Evolutionary conservation across 1,284 basidiomycete genomes (phyloP).

Genomic region (Ustilago vetiveriae): DNA sequence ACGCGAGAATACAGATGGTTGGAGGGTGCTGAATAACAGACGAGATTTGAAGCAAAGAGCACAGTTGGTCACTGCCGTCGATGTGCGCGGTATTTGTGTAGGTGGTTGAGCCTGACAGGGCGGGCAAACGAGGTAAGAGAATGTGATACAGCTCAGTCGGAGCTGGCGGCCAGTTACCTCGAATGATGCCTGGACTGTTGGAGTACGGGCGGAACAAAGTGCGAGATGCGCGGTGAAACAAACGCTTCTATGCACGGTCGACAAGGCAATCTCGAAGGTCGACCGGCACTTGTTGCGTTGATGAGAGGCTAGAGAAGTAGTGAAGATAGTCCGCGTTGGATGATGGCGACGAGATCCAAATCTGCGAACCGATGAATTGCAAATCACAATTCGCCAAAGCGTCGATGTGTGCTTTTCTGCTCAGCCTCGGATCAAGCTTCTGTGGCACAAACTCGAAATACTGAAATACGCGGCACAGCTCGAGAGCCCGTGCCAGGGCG

Average conservation of each 20-base stretch:
- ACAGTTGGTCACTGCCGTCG: no score
- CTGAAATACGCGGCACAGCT: no score
- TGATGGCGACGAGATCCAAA: slow-evolving; percentile 6
- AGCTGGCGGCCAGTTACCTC: neutral
- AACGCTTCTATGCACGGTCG: slow-evolving; percentile 26
- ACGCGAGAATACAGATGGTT: no score
- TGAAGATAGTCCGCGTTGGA: neutral
- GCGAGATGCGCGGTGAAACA: neutral
- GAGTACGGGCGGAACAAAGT: neutral
- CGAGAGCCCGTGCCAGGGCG: no score
- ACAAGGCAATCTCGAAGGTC: slow-evolving; percentile 13
- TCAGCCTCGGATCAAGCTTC: neutral
- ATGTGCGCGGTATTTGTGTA: no score
- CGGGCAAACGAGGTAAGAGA: neutral
- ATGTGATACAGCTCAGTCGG: neutral
- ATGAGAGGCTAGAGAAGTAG: neutral
- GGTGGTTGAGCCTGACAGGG: no score
- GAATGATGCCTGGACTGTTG: neutral
- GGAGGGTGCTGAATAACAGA: no score
- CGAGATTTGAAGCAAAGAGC: no score
- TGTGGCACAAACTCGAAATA: no score
- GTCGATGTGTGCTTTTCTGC: no score
- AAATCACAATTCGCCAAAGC: neutral
- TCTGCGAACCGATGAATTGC: neutral
- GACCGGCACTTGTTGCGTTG: slow-evolving; percentile 27